phyloP scores from a whole-genome alignment of 164 flowering plant species.

The Vitis rupestris region DNA sequence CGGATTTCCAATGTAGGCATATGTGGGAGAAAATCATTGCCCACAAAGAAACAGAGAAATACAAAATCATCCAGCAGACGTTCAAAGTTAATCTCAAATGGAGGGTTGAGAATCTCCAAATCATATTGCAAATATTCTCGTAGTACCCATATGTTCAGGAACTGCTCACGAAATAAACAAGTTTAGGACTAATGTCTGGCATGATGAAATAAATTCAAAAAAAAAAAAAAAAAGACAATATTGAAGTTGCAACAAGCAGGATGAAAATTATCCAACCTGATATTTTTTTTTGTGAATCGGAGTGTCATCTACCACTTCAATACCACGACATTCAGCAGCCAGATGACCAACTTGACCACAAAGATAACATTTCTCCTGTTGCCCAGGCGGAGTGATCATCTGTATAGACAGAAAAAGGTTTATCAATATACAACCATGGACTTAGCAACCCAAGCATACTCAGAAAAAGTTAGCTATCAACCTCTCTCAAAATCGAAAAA shows the following conservation, averaged over 20 bases:
- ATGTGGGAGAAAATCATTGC: constrained; percentile 99
- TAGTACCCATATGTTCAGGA: constrained; percentile 89
- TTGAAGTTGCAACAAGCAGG: not conserved
- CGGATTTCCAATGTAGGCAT: constrained; percentile 99
- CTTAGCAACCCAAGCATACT: not conserved
- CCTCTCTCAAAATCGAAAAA: constrained; percentile 96
- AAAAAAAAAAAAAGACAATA: not conserved
- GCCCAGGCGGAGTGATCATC: constrained; percentile 83
- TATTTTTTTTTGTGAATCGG: constrained; percentile 95
- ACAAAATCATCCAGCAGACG: constrained; percentile 94
- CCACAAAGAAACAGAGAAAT: constrained; percentile 95
- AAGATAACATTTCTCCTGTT: constrained; percentile 79
- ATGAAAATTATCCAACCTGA: constrained; percentile 53
- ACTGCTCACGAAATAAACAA: constrained; percentile 44
- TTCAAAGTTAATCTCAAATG: constrained; percentile 77
- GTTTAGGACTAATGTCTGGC: not conserved
- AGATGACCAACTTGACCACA: constrained; percentile 95
- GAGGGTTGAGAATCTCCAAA: constrained; percentile 67
- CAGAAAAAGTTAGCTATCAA: constrained; percentile 22
- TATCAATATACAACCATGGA: not conserved
- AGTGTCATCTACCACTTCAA: constrained; percentile 47
- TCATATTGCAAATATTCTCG: constrained; percentile 91
- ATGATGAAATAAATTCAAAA: not conserved
- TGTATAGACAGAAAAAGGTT: constrained; percentile 25
- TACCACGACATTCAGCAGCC: constrained; percentile 83